Base-by-base conservation (phyloP, 768 basidiomycete species). In the Dentipellis fragilis region DNA sequence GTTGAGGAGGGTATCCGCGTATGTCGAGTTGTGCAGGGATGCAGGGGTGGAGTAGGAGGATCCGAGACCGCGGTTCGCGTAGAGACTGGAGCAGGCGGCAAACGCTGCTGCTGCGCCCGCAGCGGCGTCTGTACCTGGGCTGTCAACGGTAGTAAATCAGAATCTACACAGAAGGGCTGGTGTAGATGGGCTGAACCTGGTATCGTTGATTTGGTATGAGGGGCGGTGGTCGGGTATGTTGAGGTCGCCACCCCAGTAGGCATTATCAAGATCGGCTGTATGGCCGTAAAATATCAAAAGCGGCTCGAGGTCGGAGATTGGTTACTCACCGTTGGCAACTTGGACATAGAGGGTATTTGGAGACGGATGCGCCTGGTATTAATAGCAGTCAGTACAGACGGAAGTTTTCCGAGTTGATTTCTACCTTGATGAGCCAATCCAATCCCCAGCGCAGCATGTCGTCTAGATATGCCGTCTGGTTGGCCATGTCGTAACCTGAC, bases 401-500 rank as follows among this genome's bases (percentile, higher is more conserved):
- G 49, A 37, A 9, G 52, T 16, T 35, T 10, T 11, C 38, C 34
- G 46, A 12, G 11, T 47, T 45, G 7, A 45, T 45, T 52, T 74
- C 58, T 55, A 85, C 92, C 75, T 89, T 91, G 52, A 94, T 90
- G 51, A 94, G 72, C 91, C 92, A 96, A 68, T 92, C 87, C 47
- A 92, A 78, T 22, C 92, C 86, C 89, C 90, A 95, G 57, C 93
- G 81, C 52, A 95, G 72, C 76, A 89, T 93, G 58, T 81, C 80
- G 63, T 96, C 94, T n/a, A 96, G 80, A 67, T 95, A 96, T 2
- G 82, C 79, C 0, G 92, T 91, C 70, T 95, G 93, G 53, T 89
- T 88, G 52, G 90, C 83, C 51, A 81, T 62, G 60, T 93, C 89
- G 65, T 93, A 96, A 14, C 87, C 88, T 86, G 51, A 17, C 54